Base-by-base conservation (phyloP, 306 rosid species). In the Dicorynia guianensis region DNA sequence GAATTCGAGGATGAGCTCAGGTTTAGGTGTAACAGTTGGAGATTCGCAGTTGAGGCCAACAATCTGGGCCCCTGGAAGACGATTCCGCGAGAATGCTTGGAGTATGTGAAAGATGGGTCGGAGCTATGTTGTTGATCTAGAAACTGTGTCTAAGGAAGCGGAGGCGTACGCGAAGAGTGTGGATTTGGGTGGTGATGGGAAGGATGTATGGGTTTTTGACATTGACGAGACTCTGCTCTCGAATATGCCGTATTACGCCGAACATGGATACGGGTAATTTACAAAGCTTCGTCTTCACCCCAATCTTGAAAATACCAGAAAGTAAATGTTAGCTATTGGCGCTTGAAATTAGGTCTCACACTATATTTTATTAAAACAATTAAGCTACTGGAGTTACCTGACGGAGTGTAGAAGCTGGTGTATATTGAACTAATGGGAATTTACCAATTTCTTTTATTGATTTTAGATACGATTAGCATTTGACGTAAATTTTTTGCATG, bases 151-250 rank as follows among this genome's bases (percentile, higher is more conserved):
- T 4, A 81, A 77, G 75, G 97, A 95, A 42, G 89, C 99, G 3
- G 80, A 2, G 43, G 56, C 60, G 38, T 90, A n/a, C 15, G 99
- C 92, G 0, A 84, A 69, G 81, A 86, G 65, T 78, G 77, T 92
- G 18, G 40, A 81, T 19, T 67, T 89, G 50, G 30, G 35, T 7
- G 88, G 74, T 8, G 98, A 95, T 84, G 97, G 96, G 2, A 90
- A 72, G 19, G 93, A 92, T 58, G 95, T 73, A 11, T 95, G 97
- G 98, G 36, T 95, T 74, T 95, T 95, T 19, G 98, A 95, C 70
- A 75, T 95, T 43, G 98, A 95, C 34, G 98, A 92, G 76, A 95
- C 98, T 3, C 63, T 92, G 13, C 92, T 92, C 71, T 95, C 98
- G 4, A 90, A 95, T 86, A 84, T 95, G 36, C 98, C 97, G 2